Conservation (phyloP, 2,329 filamentous ascomycete genomes). For the Trichophaea hybrida region DNA sequence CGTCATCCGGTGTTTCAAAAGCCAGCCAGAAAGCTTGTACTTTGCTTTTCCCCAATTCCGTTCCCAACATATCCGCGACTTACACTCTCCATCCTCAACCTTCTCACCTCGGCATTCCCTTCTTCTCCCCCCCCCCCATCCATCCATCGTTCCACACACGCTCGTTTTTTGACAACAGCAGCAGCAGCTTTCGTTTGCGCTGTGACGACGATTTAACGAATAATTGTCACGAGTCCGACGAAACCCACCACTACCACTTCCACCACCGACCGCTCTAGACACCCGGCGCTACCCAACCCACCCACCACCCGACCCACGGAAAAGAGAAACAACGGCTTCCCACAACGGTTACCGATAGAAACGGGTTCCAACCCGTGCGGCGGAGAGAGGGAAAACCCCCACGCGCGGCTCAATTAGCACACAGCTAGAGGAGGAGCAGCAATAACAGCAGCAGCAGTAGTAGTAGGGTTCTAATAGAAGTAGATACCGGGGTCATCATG, state of each 20-base stretch:
- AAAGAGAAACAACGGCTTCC: not conserved
- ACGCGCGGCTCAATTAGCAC: not conserved
- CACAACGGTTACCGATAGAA: not conserved
- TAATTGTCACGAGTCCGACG: not conserved
- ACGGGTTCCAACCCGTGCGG: not conserved
- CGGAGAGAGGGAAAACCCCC: not conserved
- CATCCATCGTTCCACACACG: not conserved
- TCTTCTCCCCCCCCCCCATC: not conserved
- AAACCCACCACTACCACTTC: not conserved
- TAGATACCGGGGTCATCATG: slow-evolving; percentile 25
- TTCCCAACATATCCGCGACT: not conserved
- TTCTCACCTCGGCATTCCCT: not conserved
- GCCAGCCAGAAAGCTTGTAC: too few species aligned
- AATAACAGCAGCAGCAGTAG: not conserved
- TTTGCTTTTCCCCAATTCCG: not conserved
- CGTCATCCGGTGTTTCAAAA: too few species aligned
- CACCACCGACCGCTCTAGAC: not conserved
- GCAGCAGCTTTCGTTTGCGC: not conserved
- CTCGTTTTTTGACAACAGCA: not conserved
- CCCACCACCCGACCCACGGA: not conserved
- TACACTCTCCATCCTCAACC: not conserved
- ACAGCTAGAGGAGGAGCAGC: not conserved
- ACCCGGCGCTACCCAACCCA: not conserved
- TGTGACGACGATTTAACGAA: too few species aligned
- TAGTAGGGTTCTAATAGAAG: not conserved